Base-by-base conservation (phyloP, 2,329 filamentous ascomycete genomes). In the Claviceps paspali region DNA sequence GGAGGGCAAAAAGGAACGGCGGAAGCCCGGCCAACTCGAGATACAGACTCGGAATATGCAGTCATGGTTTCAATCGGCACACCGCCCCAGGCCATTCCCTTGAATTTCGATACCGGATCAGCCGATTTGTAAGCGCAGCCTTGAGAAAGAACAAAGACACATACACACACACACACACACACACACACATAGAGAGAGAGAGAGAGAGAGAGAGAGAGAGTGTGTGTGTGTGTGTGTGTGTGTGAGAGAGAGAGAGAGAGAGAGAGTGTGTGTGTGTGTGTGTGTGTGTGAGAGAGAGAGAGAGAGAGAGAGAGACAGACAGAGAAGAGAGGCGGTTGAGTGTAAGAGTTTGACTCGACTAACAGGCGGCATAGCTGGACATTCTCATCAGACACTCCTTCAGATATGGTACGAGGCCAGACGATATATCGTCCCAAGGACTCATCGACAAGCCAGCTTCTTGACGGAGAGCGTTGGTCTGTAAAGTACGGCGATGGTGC, bases 81-180 rank as follows among this genome's bases (percentile, higher is more conserved):
- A 1, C 65, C 65, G 5, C 45, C 53, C 5, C 73, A 78, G 47
- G 69, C 61, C 3, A 52, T 83, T 43, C 68, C 74, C 41, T 53
- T 86, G 42, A 78, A 83, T 51, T 69, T 86, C 42, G 82, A 86
- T 46, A 86, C 81, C 11, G 59, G 59, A 3, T 62, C 59, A 10
- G 47, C 78, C 65, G 43, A 79, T 64, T 44, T 62, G 58, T 59
- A 49, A 50, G 56, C 15, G 15, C 10, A 12, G 11, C 15, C 15
- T 3, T 28, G 8, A 21, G 18, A 4, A 28, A 23, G 12, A n/a
- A n/a, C n/a, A n/a, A n/a, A n/a, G n/a, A n/a, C n/a, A n/a, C n/a
- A n/a, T n/a, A n/a, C n/a, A n/a, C n/a, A n/a, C n/a, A n/a, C n/a
- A n/a, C n/a, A n/a, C n/a, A n/a, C n/a, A n/a, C n/a, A n/a, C n/a